phyloP scores from a whole-genome alignment of 2,329 filamentous ascomycete species.

The Pyrenophora tritici-repentis region DNA sequence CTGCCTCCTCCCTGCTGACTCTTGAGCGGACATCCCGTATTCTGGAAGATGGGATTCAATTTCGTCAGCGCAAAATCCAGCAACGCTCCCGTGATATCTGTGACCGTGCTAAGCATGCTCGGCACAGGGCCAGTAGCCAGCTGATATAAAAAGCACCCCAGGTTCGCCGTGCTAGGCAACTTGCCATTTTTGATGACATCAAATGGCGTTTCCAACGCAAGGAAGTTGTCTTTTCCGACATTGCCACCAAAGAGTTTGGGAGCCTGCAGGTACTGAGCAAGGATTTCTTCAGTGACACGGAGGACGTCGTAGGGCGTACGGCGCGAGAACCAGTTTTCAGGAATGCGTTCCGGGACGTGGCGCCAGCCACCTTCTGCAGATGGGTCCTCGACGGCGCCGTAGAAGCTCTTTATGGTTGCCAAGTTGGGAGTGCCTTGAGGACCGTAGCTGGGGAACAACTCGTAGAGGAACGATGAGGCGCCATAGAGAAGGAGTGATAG shows the following conservation, averaged over 20 bases:
- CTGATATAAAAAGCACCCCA: slow-evolving; percentile 53
- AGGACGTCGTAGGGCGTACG: slow-evolving; percentile 40
- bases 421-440: slow-evolving; percentile 24
- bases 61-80: slow-evolving; percentile 24
- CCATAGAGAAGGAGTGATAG: slow-evolving; percentile 49
- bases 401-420: slow-evolving; percentile 37
- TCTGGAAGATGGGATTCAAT: slow-evolving; percentile 31
- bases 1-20: no score
- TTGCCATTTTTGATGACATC: slow-evolving; percentile 49
- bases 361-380: slow-evolving; percentile 45
- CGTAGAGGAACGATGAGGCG: slow-evolving; percentile 52
- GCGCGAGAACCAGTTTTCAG: slow-evolving; percentile 49
- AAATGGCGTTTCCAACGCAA: slow-evolving; percentile 43
- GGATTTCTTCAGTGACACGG: slow-evolving; percentile 48
- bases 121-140: slow-evolving; percentile 48
- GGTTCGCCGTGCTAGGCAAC: slow-evolving; percentile 32
- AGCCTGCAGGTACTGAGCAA: slow-evolving; percentile 49
- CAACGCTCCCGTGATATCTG: slow-evolving; percentile 15
- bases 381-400: slow-evolving; percentile 48
- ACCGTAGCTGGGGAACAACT: slow-evolving; percentile 47
- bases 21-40: slow-evolving; percentile 49
- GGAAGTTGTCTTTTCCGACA: slow-evolving; percentile 47
- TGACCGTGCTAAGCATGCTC: slow-evolving; percentile 18
- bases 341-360: slow-evolving; percentile 48
- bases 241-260: slow-evolving; percentile 54